A percentile compares a stretch with the other conserved stretches of the same genome.
These are phyloP conservation scores for Blastobotrys mokoenaii DNA, from an alignment of 805 yeast genomes.

Conservation along the genomic window DNA sequence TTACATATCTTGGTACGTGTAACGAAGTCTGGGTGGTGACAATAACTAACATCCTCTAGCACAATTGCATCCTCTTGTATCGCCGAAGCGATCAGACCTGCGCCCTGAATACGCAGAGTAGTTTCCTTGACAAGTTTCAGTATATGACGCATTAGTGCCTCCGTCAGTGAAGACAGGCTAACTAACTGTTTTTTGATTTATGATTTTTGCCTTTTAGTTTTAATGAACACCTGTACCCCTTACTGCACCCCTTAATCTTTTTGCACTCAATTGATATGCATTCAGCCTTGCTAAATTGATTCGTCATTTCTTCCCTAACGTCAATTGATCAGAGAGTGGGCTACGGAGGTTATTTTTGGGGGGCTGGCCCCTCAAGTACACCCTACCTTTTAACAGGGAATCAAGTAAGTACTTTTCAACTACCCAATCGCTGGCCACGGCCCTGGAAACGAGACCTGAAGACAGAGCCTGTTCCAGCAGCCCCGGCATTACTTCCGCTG, in stretches of 20 bases:
- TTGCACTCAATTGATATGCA: too few species aligned
- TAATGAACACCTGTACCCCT: not conserved
- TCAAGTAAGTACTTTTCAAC: too few species aligned
- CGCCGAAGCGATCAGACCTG: constrained; percentile 81
- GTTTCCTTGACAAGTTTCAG: not conserved
- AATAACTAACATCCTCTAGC: constrained; percentile 6
- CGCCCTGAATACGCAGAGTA: constrained; percentile 64
- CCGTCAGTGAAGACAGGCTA: constrained; percentile 1
- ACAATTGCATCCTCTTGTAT: constrained; percentile 86
- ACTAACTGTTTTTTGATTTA: constrained; percentile 1
- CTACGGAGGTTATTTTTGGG: too few species aligned
- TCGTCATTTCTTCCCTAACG: too few species aligned
- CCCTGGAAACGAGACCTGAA: constrained; percentile 12
- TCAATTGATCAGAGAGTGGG: too few species aligned
- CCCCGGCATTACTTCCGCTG: not conserved
- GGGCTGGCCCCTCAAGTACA: not conserved
- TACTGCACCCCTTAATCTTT: not conserved
- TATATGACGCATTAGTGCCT: not conserved
- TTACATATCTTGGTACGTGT: constrained; percentile 51
- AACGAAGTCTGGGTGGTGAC: too few species aligned
- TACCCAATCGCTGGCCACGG: constrained; percentile 22
- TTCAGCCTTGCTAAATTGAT: too few species aligned
- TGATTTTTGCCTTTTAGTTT: not conserved
- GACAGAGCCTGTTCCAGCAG: not conserved
- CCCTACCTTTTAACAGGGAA: too few species aligned